Evolutionary conservation across 176 grass and related monocot genomes (phyloP), one percentile per base, ranked within the genome.

Genomic region (Chrysopogon serrulatus): DNA sequence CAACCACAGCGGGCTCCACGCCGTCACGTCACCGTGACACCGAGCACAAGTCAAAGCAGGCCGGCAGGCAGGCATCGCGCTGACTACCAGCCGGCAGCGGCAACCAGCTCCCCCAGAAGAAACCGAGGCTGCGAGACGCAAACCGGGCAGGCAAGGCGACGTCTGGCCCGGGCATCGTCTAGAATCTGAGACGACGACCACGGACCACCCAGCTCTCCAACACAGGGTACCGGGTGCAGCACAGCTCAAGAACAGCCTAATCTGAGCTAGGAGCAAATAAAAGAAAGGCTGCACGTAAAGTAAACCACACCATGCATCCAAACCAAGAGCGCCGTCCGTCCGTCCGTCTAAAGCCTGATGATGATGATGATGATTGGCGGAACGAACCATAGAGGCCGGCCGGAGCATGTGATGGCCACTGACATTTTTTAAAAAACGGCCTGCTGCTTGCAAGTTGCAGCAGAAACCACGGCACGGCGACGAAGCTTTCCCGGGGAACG

Each of bases 401-500:
- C 10, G 37, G 39, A 18, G 34, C 86, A 88, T 83, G 73, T 84
- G 74, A 26, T 4, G 19, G 65, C 73, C 79, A 71, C 73, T 8
- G 17, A 5, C 39, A 71, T 40, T 35, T n/a, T 47, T 34, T 33
- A 19, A 33, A 14, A 26, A 81, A 68, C 47, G 6, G 19, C 17
- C 79, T 30, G 8, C 39, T 71, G 36, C 11, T 67, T 0, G 18
- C 54, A 60, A 60, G 51, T 7, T 10, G 15, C 14, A 71, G 5
- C 65, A 71, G 65, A 88, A 88, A 88, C 86, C 72, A 71, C 74
- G 81, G 43, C 77, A 31, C 41, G 66, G 34, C 68, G 59, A 33
- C 54, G 33, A 33, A 72, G 23, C 54, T 13, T 63, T 80, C 43
- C 57, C 57, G 19, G n/a, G 33, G 68, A 41, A 31, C 6, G 77